Base-by-base conservation (phyloP, 768 basidiomycete species). In the Russula lepida region DNA sequence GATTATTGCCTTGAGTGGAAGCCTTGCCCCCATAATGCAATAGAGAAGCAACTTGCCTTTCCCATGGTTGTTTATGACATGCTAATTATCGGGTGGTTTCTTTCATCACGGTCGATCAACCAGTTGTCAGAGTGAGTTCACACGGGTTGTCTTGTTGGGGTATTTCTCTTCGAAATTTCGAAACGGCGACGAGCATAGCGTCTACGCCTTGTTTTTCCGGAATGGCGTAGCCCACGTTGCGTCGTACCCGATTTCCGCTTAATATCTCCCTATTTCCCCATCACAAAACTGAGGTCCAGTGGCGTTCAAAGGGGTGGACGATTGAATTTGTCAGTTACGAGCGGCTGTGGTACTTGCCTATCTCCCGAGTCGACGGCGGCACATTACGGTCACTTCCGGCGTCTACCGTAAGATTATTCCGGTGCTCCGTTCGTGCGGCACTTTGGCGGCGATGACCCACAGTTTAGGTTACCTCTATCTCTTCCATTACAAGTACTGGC, bases 381-480 rank as follows among this genome's bases (percentile, higher is more conserved):
- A 56, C 32, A 3, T 55, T 55, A 43, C 53, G 47, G 48, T 55
- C 39, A 33, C 48, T 17, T 55, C 53, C 28, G 54, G 49, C 55
- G 41, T 47, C 51, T 37, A 27, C 17, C 28, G n/a, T 49, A 58
- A 21, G 12, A 6, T 37, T 13, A 30, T 39, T 32, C 17, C 17
- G 53, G 54, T 35, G 54, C 37, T 6, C 54, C 17, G 12, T 35
- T 47, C 32, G 21, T 39, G 59, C 54, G 59, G 59, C 54, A 48
- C 43, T 49, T 50, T 32, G 49, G 49, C 25, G 57, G 48, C 30
- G 28, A 43, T 60, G 53, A 48, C 52, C 47, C 37, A 35, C 25
- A 57, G 47, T 49, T 57, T 58, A 60, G 47, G 54, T 32, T 56
- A 56, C 60, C 54, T 61, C 41, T 32, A 56, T 61, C 54, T 50